Evolutionary conservation across 2,329 filamentous ascomycete species (phyloP), one percentile per base, ranked within the genome.

Genomic region (Tolypocladium album): DNA sequence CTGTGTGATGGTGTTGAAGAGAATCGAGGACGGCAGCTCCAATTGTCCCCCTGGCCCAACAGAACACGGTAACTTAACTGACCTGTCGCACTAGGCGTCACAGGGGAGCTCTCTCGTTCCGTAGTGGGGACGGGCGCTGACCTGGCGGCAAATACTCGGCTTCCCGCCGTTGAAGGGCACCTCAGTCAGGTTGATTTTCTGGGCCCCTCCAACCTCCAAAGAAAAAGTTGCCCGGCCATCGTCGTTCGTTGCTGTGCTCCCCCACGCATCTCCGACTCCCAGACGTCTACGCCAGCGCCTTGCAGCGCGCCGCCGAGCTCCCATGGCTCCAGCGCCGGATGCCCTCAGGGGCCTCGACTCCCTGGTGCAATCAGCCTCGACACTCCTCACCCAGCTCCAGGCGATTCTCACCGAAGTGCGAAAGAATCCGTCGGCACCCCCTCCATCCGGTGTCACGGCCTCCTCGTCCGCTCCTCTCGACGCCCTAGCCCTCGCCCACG

Each of bases 401-500:
- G 66, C 71, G 1, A 71, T 75, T 36, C 69, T 81, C 3, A 68
- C 72, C 31, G 70, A 71, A 4, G 73, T 79, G 62, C 74, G 77
- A 59, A 67, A 72, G 47, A 64, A 70, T 55, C 64, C 56, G 34
- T 55, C 67, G 22, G 38, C 27, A 12, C 17, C n/a, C 17, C 50
- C 31, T 1, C 5, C 50, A n/a, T 22, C 50, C 31, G 31, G 36
- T 7, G 20, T 2, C 20, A 20, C 64, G 3, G 20, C 62, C 20
- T 36, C 63, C 36, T 56, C 62, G 42, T 57, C 62, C n/a, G 55
- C 68, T 17, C 61, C 71, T n/a, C 64, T 84, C 69, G 74, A 88
- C 64, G 79, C 85, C 12, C 81, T 96, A 31, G 76, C 84, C 17
- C 80, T 93, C 61, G 84, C 92, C 40, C 82, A 83, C 66, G 88